Evolutionary conservation across 345 rosid species (phyloP).

Genomic region (Carallia pectinifolia): DNA sequence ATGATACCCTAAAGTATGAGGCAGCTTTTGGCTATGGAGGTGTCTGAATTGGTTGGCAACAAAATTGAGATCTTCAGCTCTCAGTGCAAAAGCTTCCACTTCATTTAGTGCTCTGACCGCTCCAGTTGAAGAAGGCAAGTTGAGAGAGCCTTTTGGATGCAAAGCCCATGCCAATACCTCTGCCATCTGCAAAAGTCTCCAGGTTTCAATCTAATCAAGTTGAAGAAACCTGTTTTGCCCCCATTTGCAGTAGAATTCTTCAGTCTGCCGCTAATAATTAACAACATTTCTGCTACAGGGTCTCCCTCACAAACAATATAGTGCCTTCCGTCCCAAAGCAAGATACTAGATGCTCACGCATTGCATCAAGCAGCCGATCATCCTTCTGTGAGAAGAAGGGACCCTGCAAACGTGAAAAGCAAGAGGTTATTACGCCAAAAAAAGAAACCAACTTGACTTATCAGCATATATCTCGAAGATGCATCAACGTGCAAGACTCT

Average conservation of each 20-base stretch:
- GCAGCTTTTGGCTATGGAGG: conserved; percentile 39
- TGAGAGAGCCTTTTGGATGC: not conserved
- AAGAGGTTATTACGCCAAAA: not conserved
- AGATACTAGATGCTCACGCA: conserved; percentile 19
- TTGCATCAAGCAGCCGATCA: conserved; percentile 31
- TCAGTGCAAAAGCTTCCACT: not conserved
- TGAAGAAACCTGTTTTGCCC: conserved; percentile 29
- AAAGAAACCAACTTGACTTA: too few relatives aligned
- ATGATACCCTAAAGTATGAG: conserved; percentile 24
- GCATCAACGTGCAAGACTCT: too few relatives aligned
- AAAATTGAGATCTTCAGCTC: not conserved
- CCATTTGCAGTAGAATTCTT: conserved; percentile 37
- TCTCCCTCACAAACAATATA: conserved; percentile 43
- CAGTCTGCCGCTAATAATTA: conserved; percentile 35
- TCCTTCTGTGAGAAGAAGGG: conserved; percentile 22
- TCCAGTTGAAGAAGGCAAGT: not conserved
- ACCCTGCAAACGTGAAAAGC: not conserved
- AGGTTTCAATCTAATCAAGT: conserved; percentile 27
- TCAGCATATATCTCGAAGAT: too few relatives aligned
- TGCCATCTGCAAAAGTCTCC: not conserved
- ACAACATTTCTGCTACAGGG: conserved; percentile 44
- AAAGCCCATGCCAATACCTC: not conserved
- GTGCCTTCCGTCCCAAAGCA: conserved; percentile 23
- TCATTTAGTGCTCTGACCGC: not conserved
- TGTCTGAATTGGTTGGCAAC: conserved; percentile 31